Evolutionary conservation across 2,329 filamentous ascomycete genomes (phyloP).

Genomic region (Diaporthe sp.): DNA sequence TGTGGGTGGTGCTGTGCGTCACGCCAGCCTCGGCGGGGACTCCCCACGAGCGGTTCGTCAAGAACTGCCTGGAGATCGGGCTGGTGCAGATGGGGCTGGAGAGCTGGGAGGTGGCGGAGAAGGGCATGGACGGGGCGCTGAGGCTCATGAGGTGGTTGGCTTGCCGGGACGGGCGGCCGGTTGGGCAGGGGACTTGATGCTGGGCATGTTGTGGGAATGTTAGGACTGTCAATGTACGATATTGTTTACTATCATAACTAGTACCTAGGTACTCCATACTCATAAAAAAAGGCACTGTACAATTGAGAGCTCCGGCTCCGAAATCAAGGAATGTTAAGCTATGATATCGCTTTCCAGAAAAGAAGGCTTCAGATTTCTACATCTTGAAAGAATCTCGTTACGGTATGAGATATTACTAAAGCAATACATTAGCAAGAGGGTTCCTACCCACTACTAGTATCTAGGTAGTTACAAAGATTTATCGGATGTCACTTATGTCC

Average conservation of each 20-base stretch:
- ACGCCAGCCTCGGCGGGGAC: slow-evolving; percentile 55
- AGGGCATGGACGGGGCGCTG: slow-evolving; percentile 53
- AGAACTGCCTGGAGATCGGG: slow-evolving; percentile 58
- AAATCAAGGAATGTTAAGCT: background rate
- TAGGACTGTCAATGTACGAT: background rate
- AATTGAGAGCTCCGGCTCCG: background rate
- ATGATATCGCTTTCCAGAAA: background rate
- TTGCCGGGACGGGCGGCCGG: slow-evolving; percentile 38
- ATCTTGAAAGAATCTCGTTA: background rate
- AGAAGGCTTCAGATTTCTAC: background rate
- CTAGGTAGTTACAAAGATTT: too few relatives aligned
- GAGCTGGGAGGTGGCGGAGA: slow-evolving; percentile 61
- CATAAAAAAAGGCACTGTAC: background rate
- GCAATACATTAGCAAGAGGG: background rate
- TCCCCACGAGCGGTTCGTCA: slow-evolving; percentile 60
- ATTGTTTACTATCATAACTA: background rate
- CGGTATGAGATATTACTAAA: background rate
- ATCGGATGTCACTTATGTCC: background rate
- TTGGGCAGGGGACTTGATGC: background rate
- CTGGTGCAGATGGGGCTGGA: slow-evolving; percentile 62
- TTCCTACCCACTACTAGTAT: too few relatives aligned
- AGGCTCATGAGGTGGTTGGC: slow-evolving; percentile 60
- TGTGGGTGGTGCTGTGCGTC: slow-evolving; percentile 62
- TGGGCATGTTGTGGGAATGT: background rate
- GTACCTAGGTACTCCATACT: background rate